Base-by-base conservation (phyloP, 2,329 filamentous ascomycete species). In the Colletotrichum limetticola region DNA sequence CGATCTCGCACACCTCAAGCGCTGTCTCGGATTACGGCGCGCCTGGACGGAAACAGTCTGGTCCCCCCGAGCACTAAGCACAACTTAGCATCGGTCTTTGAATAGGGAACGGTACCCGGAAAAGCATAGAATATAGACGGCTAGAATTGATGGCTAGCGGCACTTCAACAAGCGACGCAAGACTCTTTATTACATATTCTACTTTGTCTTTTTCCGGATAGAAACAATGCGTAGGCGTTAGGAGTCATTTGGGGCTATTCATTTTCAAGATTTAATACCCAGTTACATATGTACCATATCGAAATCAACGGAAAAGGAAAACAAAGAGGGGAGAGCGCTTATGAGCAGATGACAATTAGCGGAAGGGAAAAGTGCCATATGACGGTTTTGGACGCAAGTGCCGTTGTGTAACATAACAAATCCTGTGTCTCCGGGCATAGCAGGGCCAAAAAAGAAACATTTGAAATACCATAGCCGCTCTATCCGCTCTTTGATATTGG, bases 1-100 rank as follows among this genome's bases (percentile, higher is more conserved):
- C 70, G 5, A 42, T 56, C 9, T 72, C 70, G 12, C 70, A 70
- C 30, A 49, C 26, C 5, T 65, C 60, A 49, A 70, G 46, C 32
- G 32, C 26, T 12, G 28, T 61, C 19, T 70, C 70, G 8, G 66
- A 61, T 28, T 35, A 60, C 22, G 60, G 32, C 28, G 56, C 55
- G 2, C 28, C 55, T 16, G 46, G 30, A 16, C 60, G 60, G 26
- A 65, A 49, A 35, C 60, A 65, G 26, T 64, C 66, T 14, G 32
- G 24, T n/a, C 22, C 26, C 24, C 22, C 46, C 16, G 30, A 19
- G 3, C 28, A 49, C 22, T 32, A 24, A 26, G 8, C 22, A 7
- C n/a, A 32, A 42, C 5, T 7, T 11, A 53, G n/a, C 1, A 11
- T 49, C 42, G 42, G 42, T 49, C 42, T 22, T 49, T 49, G 42